Base-by-base conservation (phyloP, 371 early-diverging fungal species). In the Actinomucor elegans region DNA sequence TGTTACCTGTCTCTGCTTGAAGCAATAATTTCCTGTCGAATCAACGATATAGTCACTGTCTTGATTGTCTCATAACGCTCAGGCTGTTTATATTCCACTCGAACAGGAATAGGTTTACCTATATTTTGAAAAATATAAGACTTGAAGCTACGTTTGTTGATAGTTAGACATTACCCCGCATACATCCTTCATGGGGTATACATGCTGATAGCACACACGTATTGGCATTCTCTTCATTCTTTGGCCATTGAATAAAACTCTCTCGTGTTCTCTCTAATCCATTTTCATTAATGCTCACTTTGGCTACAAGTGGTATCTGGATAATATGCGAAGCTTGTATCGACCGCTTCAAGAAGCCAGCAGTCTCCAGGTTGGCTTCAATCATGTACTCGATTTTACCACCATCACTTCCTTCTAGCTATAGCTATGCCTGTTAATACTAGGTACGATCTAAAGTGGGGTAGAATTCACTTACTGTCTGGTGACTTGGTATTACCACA, bases 331-430 rank as follows among this genome's bases (percentile, higher is more conserved):
- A 17, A 9, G 55, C 48, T 11, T 23, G 33, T 1, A 47, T 21
- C 12, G 31, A 29, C 18, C 26, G n/a, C 14, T 40, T 38, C 7
- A 55, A 55, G 4, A 32, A 28, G 0, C 81, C 31, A 21, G 21
- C 12, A 12, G 50, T 15, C 28, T 48, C 49, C 43, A 56, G 28
- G 10, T 20, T 11, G 6, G 42, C 56, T 40, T 56, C 56, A 21
- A 48, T 35, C 49, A 56, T 48, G 28, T 56, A 56, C 17, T 56
- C 56, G 10, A 56, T 35, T 15, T 41, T 49, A 4, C 56, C 56
- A 20, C 56, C 56, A 21, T 50, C 47, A 17, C 40, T 18, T 21
- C 47, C 48, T 14, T 47, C 47, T 17, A 46, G 24, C 55, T 55
- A 17, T 12, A 23, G 33, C 10, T 4, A 31, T n/a, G n/a, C n/a